Conservation (phyloP, 2,329 filamentous ascomycete species). For the Aureobasidium leucospermi region DNA sequence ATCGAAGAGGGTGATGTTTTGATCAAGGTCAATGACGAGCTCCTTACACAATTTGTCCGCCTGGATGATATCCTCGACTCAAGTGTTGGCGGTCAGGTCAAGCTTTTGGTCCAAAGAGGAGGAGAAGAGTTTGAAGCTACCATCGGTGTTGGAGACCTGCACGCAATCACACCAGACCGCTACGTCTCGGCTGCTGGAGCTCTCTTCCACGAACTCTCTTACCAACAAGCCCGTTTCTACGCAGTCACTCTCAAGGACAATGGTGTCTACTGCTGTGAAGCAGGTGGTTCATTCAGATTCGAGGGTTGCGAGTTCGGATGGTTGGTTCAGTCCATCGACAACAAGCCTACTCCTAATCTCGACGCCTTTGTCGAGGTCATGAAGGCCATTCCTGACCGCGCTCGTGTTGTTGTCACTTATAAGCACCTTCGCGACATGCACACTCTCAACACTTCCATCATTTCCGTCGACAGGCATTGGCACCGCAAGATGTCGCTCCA, state of each 20-base stretch:
- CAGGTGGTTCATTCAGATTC: constrained; percentile 88
- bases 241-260: constrained; percentile 70
- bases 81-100: constrained; percentile 70
- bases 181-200: constrained; percentile 92
- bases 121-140: constrained; percentile 82
- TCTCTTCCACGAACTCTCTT: constrained; percentile 93
- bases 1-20: constrained; percentile 92
- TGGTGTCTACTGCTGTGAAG: constrained; percentile 91
- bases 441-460: constrained; percentile 85
- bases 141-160: constrained; percentile 78
- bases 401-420: constrained; percentile 88
- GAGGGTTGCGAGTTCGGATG: constrained; percentile 87
- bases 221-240: constrained; percentile 94
- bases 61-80: constrained; percentile 89
- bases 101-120: constrained; percentile 77
- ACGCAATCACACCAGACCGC: constrained; percentile 89
- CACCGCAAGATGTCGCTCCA: constrained; percentile 89
- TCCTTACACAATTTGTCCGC: constrained; percentile 86
- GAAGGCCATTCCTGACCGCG: constrained; percentile 71
- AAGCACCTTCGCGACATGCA: constrained; percentile 93
- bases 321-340: constrained; percentile 87
- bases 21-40: constrained; percentile 85
- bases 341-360: constrained; percentile 82
- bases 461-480: constrained; percentile 94
- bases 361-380: constrained; percentile 86